A percentile compares a stretch with the other conserved stretches of the same genome.
Conservation (phyloP, 345 rosid species). For the Dipteronia sinensis region DNA sequence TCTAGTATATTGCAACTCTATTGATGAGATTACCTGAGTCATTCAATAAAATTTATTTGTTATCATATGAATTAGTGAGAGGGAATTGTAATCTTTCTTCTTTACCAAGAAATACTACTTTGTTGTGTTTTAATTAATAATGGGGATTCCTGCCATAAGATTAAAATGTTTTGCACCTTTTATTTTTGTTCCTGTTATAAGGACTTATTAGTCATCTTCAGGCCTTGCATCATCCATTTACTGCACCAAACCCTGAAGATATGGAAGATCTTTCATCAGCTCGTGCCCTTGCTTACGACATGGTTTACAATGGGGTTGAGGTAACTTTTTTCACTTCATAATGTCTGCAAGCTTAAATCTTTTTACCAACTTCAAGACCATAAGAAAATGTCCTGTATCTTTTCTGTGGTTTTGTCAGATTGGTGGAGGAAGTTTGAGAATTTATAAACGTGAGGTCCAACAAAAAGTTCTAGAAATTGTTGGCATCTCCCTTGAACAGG, state of each 20-base stretch:
- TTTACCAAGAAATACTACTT: not conserved
- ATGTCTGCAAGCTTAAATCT: constrained; percentile 7
- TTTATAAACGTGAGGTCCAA: constrained; percentile 82
- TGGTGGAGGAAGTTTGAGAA: constrained; percentile 99
- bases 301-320: constrained; percentile 99
- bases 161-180: not conserved
- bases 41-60: too few species aligned
- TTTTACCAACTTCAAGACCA: not conserved
- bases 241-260: constrained; percentile 95
- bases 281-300: constrained; percentile 93
- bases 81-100: not conserved
- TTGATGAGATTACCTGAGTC: too few species aligned
- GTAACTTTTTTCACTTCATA: constrained; percentile 35
- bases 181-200: not conserved
- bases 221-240: constrained; percentile 98
- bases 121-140: not conserved
- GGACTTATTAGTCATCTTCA: constrained; percentile 31
- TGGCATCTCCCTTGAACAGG: constrained; percentile 82
- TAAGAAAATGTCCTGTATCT: not conserved
- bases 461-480: constrained; percentile 81
- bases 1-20: not conserved
- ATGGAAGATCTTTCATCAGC: constrained; percentile 83
- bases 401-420: constrained; percentile 51
- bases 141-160: not conserved
- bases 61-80: not conserved